Conservation (phyloP, 2,329 filamentous ascomycete species). For the Leptographium lundbergii region DNA sequence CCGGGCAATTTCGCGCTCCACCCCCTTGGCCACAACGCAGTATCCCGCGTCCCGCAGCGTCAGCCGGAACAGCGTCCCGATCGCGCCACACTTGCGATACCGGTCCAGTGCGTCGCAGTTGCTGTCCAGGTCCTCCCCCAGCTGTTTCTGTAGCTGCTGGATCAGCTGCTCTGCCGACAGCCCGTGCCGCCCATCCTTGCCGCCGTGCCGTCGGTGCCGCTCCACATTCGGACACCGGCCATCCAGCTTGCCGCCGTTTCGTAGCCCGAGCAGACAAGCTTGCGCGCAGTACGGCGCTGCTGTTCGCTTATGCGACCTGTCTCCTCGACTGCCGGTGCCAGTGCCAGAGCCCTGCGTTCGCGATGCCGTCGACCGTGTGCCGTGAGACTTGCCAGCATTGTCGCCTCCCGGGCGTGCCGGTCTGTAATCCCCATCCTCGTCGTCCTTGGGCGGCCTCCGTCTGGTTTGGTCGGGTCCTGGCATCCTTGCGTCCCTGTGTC, state of each 20-base stretch:
- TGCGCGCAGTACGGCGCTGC: neutral
- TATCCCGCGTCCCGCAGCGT: neutral
- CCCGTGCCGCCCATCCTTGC: neutral
- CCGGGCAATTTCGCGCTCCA: neutral
- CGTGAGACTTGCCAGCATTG: neutral
- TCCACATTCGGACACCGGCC: neutral
- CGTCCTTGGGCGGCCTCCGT: neutral
- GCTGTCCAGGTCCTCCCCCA: neutral
- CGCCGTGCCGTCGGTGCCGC: neutral
- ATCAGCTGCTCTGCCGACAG: neutral
- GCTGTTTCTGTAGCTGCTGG: neutral
- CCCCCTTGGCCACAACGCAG: neutral
- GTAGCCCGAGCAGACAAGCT: neutral
- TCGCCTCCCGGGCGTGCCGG: neutral
- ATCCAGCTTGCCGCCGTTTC: neutral
- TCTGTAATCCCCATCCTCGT: neutral
- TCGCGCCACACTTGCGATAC: neutral
- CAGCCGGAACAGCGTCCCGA: neutral
- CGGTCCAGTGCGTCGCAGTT: neutral
- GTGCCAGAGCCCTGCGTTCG: neutral
- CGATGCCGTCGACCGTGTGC: neutral
- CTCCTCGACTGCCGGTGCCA: neutral
- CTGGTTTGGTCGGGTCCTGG: neutral
- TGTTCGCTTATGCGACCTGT: neutral
- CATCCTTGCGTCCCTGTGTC: neutral